Conservation (phyloP, 495 filamentous ascomycete genomes). For the Clavariopsis aquatica region DNA sequence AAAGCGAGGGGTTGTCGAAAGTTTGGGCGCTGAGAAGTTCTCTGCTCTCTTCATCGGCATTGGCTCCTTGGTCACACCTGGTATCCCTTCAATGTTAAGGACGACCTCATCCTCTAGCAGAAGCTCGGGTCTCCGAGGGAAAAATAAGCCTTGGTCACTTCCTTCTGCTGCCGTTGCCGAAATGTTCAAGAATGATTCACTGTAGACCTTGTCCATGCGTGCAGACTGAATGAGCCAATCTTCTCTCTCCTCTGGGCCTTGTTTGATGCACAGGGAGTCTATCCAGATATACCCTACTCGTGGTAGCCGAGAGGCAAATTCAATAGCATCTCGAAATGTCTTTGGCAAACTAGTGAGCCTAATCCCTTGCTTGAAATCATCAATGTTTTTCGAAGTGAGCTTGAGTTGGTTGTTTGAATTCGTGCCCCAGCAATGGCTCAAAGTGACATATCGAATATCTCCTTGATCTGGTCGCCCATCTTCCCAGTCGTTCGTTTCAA, state of each 20-base stretch:
- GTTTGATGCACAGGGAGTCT: constrained; percentile 22
- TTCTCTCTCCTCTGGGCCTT: neutral
- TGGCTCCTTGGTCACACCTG: neutral
- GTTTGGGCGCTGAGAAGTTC: neutral
- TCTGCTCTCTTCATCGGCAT: neutral
- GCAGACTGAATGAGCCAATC: constrained; percentile 15
- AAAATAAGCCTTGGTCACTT: constrained; percentile 7
- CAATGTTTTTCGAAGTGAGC: constrained; percentile 13
- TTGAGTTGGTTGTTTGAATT: neutral
- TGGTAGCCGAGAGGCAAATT: constrained; percentile 9
- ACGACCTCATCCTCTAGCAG: neutral
- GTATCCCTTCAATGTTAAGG: constrained; percentile 17
- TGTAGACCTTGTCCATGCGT: constrained; percentile 18
- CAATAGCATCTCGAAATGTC: constrained; percentile 15
- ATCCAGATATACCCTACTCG: constrained; percentile 7
- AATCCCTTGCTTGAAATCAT: constrained; percentile 3
- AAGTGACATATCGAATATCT: constrained; percentile 10
- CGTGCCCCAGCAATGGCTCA: constrained; percentile 26
- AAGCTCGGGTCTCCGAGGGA: neutral
- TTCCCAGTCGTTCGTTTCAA: neutral
- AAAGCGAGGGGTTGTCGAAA: neutral
- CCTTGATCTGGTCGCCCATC: neutral
- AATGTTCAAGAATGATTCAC: constrained; percentile 10
- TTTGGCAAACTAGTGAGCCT: neutral
- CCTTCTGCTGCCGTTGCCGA: constrained; percentile 11